Evolutionary conservation across 2,329 filamentous ascomycete genomes (phyloP).

Genomic region (Xylaria sp.): DNA sequence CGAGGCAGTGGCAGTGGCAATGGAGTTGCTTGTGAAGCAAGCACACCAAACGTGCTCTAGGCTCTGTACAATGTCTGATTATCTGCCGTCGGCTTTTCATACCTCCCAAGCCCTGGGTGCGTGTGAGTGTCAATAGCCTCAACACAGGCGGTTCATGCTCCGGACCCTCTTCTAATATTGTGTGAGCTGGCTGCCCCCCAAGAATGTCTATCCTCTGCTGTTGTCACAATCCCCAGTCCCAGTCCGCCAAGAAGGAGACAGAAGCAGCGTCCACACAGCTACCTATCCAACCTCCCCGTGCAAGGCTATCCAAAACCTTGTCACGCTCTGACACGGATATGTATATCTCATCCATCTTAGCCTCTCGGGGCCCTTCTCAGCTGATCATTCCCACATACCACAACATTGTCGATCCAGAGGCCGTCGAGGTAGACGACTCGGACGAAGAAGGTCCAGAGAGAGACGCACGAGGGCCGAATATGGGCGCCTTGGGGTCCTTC

Average conservation of each 20-base stretch:
- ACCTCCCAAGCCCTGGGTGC: neutral
- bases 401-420: conserved; percentile 45
- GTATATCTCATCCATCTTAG: conserved; percentile 38
- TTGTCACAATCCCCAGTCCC: conserved; percentile 44
- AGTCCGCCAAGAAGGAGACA: conserved; percentile 34
- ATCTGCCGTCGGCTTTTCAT: conserved; percentile 7
- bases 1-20: conserved; percentile 5
- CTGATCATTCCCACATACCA: conserved; percentile 44
- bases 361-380: conserved; percentile 40
- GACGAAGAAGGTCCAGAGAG: conserved; percentile 43
- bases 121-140: neutral
- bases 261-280: conserved; percentile 38
- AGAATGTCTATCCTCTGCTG: conserved; percentile 54
- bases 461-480: conserved; percentile 44
- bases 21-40: neutral
- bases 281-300: conserved; percentile 43
- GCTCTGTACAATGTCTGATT: neutral
- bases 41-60: neutral
- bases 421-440: conserved; percentile 57
- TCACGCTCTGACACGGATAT: conserved; percentile 41
- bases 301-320: conserved; percentile 40
- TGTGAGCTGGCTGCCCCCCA: conserved; percentile 8
- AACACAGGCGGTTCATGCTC: conserved; percentile 8
- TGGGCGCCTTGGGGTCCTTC: conserved; percentile 58
- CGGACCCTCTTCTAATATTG: neutral